Conservation (phyloP, 768 basidiomycete species). For the Pisolithus tinctorius region DNA sequence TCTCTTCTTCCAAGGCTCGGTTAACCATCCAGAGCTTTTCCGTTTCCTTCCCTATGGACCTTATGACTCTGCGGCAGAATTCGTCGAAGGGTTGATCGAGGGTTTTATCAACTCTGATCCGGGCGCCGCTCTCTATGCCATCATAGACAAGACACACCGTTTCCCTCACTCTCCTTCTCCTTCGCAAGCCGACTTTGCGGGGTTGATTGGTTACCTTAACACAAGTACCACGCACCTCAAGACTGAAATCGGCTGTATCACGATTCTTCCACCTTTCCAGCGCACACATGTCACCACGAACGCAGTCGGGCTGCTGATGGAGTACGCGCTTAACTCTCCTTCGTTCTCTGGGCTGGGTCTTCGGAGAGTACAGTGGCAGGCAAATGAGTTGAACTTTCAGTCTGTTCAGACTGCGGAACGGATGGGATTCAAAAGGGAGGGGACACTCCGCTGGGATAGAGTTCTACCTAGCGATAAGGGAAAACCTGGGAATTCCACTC, state of each 20-base stretch:
- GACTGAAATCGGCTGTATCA: conserved; percentile 49
- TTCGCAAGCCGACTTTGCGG: conserved; percentile 34
- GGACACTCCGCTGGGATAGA: conserved; percentile 27
- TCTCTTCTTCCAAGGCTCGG: conserved; percentile 27
- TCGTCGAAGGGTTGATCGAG: conserved; percentile 29
- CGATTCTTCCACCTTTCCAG: conserved; percentile 51
- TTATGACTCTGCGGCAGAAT: conserved; percentile 30
- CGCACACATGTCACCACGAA: conserved; percentile 55
- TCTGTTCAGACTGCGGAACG: conserved; percentile 31
- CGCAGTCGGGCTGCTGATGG: conserved; percentile 42
- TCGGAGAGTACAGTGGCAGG: conserved; percentile 35
- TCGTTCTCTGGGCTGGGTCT: conserved; percentile 30
- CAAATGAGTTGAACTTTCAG: conserved; percentile 28
- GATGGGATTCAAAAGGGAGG: conserved; percentile 39
- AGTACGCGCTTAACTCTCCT: conserved; percentile 36
- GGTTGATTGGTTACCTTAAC: conserved; percentile 43
- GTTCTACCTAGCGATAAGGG: conserved; percentile 21
- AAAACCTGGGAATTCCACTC: conserved; percentile 18
- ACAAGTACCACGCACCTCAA: conserved; percentile 34
- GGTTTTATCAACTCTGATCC: conserved; percentile 28
- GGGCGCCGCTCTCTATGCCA: conserved; percentile 36
- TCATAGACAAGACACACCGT: conserved; percentile 43
- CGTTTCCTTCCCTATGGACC: conserved; percentile 44
- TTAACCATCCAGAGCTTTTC: conserved; percentile 33
- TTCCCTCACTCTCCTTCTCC: neutral